Evolutionary conservation across 2,329 filamentous ascomycete genomes (phyloP).

Genomic region (Berkeleyomyces basicola): DNA sequence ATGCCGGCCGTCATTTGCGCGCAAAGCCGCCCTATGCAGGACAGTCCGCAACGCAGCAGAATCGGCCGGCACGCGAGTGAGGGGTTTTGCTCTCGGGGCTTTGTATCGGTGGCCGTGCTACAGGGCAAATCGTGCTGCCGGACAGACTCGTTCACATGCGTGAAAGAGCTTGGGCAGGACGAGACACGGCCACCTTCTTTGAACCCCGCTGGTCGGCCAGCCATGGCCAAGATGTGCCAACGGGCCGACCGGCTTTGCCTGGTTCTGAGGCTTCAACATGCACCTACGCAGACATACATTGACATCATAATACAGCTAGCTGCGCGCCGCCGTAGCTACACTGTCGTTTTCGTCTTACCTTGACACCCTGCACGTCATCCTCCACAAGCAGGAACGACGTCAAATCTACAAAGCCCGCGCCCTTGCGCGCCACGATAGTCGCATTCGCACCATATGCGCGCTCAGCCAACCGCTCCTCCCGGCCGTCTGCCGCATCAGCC

Average conservation of each 20-base stretch:
- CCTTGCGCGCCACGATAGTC: slow-evolving; percentile 46
- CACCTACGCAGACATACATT: background rate
- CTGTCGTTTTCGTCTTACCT: slow-evolving; percentile 21
- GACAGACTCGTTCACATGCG: background rate
- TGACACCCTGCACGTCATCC: slow-evolving; percentile 39
- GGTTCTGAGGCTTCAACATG: background rate
- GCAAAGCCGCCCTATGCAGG: background rate
- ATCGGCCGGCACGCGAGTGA: slow-evolving; percentile 16
- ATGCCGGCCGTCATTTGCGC: background rate
- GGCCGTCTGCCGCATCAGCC: slow-evolving; percentile 20
- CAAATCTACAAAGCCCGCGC: slow-evolving; percentile 65
- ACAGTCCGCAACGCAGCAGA: background rate
- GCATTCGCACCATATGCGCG: slow-evolving; percentile 78
- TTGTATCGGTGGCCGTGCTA: slow-evolving; percentile 53
- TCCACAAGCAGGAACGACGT: slow-evolving; percentile 56
- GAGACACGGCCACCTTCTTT: slow-evolving; percentile 47
- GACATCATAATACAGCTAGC: background rate
- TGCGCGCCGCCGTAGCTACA: background rate
- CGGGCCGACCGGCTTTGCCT: background rate
- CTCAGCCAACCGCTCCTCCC: slow-evolving; percentile 31
- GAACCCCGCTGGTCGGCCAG: slow-evolving; percentile 19
- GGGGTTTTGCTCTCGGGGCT: slow-evolving; percentile 42
- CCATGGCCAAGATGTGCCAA: background rate
- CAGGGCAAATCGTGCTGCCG: slow-evolving; percentile 18
- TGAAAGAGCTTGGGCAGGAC: background rate